Conservation (phyloP, 2,329 filamentous ascomycete species). For the Colletotrichum navitas region DNA sequence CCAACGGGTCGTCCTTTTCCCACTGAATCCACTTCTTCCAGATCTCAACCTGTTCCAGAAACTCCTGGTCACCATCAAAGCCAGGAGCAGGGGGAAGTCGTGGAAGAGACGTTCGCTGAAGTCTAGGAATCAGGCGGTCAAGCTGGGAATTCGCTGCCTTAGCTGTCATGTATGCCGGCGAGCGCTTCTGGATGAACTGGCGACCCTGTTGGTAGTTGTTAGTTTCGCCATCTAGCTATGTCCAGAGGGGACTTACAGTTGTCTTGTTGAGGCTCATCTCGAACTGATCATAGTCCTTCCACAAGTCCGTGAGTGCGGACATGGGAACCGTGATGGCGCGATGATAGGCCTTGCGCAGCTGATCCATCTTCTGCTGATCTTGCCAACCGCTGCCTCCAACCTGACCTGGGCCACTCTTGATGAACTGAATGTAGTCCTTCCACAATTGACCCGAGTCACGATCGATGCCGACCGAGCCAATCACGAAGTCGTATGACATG, state of each 20-base stretch:
- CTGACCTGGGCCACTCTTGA: constrained; percentile 87
- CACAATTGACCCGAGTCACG: constrained; percentile 90
- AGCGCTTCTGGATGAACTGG: constrained; percentile 94
- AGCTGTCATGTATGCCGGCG: constrained; percentile 95
- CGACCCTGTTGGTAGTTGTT: constrained; percentile 73
- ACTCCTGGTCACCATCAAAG: constrained; percentile 89
- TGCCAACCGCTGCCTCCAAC: constrained; percentile 92
- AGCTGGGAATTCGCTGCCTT: constrained; percentile 89
- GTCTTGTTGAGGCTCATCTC: constrained; percentile 95
- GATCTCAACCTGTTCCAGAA: constrained; percentile 82
- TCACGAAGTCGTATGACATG: constrained; percentile 91
- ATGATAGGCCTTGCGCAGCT: constrained; percentile 91
- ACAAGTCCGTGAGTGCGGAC: constrained; percentile 83
- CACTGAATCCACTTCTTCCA: constrained; percentile 97
- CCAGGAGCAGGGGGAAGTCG: constrained; percentile 85
- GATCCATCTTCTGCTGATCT: constrained; percentile 98
- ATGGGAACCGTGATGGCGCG: constrained; percentile 90
- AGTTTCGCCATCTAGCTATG: neutral
- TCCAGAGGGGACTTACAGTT: constrained; percentile 69
- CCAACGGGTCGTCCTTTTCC: constrained; percentile 93
- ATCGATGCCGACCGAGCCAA: constrained; percentile 90
- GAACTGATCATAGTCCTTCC: constrained; percentile 98
- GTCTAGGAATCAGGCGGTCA: constrained; percentile 85
- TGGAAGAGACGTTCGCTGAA: constrained; percentile 83
- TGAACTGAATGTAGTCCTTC: constrained; percentile 95